Evolutionary conservation across 164 flowering plant genomes (phyloP).

Genomic region (Dillenia suffruticosa): DNA sequence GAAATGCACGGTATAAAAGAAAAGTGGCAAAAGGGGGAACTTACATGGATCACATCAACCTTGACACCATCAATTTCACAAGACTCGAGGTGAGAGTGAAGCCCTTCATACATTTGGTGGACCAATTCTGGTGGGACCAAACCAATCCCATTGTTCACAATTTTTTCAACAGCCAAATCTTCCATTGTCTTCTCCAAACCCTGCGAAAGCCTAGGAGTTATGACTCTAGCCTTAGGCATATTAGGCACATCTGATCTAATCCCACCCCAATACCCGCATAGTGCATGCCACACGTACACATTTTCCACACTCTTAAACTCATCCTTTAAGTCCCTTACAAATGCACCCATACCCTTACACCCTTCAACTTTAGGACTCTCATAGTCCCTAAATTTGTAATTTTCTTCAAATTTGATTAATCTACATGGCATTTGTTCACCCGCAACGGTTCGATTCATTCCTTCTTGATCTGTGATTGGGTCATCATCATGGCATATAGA

Average conservation of each 20-base stretch:
- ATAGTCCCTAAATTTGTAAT: slow-evolving; percentile 58
- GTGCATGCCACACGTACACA: slow-evolving; percentile 91
- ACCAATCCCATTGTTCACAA: slow-evolving; percentile 70
- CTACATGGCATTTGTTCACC: slow-evolving; percentile 78
- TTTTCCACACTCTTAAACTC: slow-evolving; percentile 56
- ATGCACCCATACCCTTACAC: slow-evolving; percentile 63
- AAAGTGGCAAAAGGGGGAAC: slow-evolving; percentile 11
- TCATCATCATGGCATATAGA: slow-evolving; percentile 49
- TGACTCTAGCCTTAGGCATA: slow-evolving; percentile 46
- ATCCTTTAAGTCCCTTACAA: slow-evolving; percentile 68
- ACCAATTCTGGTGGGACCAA: slow-evolving; percentile 72
- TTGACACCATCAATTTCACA: slow-evolving; percentile 88
- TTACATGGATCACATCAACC: slow-evolving; percentile 90
- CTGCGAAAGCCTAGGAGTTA: slow-evolving; percentile 50
- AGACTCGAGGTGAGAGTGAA: slow-evolving; percentile 66
- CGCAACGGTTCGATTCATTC: slow-evolving; percentile 40
- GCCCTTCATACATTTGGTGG: slow-evolving; percentile 66
- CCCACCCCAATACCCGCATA: slow-evolving; percentile 96
- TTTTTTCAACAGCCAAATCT: slow-evolving; percentile 88
- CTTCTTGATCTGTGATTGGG: slow-evolving; percentile 37
- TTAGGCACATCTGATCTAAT: slow-evolving; percentile 49
- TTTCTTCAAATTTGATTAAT: slow-evolving; percentile 53
- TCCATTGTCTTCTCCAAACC: slow-evolving; percentile 79
- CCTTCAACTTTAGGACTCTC: slow-evolving; percentile 16
- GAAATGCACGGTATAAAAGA: too few species aligned